phyloP scores from a whole-genome alignment of 148 eudicot species.

The Fagopyrum homotropicum region DNA sequence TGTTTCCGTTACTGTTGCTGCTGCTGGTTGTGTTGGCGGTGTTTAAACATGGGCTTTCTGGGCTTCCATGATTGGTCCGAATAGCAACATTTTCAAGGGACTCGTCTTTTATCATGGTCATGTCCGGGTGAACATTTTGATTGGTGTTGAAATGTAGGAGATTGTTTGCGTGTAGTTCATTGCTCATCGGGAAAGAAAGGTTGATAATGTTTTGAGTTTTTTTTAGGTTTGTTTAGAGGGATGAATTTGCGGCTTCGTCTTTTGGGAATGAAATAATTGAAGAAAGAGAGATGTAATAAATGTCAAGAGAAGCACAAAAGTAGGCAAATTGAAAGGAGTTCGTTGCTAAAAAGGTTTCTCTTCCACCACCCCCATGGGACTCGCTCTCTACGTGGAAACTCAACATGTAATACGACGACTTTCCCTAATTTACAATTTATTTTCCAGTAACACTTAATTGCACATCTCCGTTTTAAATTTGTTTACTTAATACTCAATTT shows the following conservation, averaged over 20 bases:
- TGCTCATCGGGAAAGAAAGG: not conserved
- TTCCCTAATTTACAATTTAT: not conserved
- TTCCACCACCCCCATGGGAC: conserved; percentile 27
- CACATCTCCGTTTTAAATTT: not conserved
- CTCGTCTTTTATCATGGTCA: conserved; percentile 31
- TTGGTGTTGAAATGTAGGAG: conserved; percentile 6
- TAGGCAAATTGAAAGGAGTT: conserved; percentile 40
- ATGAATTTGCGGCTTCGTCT: not conserved
- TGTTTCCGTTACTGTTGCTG: conserved; percentile 20
- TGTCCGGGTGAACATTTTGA: conserved; percentile 8
- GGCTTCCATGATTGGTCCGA: conserved; percentile 25
- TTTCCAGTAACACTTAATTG: not conserved
- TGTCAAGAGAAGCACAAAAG: conserved; percentile 35
- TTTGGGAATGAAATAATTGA: conserved; percentile 7
- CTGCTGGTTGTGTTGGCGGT: conserved; percentile 12
- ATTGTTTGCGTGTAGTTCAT: conserved; percentile 10
- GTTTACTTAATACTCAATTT: not conserved
- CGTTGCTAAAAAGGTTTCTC: not conserved
- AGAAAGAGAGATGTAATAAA: conserved; percentile 21
- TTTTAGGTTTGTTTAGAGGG: conserved; percentile 13
- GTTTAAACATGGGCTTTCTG: conserved; percentile 31
- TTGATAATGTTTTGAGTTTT: conserved; percentile 1
- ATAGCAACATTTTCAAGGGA: conserved; percentile 28
- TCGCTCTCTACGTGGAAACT: conserved; percentile 32
- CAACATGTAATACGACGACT: not conserved